Base-by-base conservation (phyloP, 345 rosid genomes). In the Gossypium australe region DNA sequence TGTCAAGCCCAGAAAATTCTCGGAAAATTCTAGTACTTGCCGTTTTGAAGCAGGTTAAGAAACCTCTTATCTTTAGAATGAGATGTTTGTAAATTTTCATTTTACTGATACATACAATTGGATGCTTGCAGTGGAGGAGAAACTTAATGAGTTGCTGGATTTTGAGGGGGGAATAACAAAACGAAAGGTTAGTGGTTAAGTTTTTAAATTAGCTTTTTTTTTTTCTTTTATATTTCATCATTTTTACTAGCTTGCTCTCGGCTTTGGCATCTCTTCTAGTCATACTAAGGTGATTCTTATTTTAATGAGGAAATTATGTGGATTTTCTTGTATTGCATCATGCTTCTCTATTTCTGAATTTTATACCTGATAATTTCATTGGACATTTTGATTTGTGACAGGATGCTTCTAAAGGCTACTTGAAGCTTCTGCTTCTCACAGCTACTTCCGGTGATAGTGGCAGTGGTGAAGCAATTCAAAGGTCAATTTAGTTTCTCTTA, bases 351-450 rank as follows among this genome's bases (percentile, higher is more conserved):
- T 58, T 20, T 53, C 29, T 3, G 22, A 29, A 11, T 27, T 47
- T 68, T 57, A 9, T 66, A 38, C 29, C 48, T 17, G 59, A 59
- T 49, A 18, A 59, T 76, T 71, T 79, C 74, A 34, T 56, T 56
- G 60, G 63, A 71, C 67, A 38, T 73, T 67, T 76, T 81, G 58
- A 80, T 75, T 71, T 67, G 20, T 80, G 61, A 67, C 86, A 95
- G 99, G 99, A 95, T 80, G 89, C 99, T 60, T 83, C 94, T 73
- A 95, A 86, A 81, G 93, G 94, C 72, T 95, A 93, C 81, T 85
- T 95, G 88, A 93, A 95, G 87, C 98, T 95, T 79, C 86, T 95
- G 78, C 91, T 93, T 81, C 96, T 91, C 75, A 95, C 99, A 76
- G 98, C 97, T 59, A 95, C 99, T 76, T 94, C 96, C 78, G 93